Evolutionary conservation across 2,329 filamentous ascomycete genomes (phyloP).

Genomic region (Diaporthe vaccinii): DNA sequence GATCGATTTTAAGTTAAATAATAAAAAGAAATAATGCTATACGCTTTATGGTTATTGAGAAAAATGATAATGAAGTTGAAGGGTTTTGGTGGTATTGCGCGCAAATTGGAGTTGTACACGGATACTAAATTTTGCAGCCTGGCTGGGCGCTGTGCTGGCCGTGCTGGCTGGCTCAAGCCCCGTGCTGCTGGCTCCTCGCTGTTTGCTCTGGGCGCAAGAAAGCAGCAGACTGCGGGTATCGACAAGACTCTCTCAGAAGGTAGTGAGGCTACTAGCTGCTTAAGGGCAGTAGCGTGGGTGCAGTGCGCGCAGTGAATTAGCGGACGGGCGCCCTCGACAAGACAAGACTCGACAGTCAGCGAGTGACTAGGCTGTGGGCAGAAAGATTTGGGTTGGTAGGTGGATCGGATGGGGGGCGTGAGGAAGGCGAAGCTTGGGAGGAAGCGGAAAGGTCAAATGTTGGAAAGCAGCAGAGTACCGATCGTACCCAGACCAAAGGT

Average conservation of each 20-base stretch:
- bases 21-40: too few relatives aligned
- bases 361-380: neutral
- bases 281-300: slow-evolving; percentile 9
- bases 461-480: slow-evolving; percentile 29
- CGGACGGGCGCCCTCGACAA: slow-evolving; percentile 9
- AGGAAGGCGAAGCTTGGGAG: slow-evolving; percentile 24
- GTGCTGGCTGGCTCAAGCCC: slow-evolving; percentile 1
- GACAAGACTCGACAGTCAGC: slow-evolving; percentile 26
- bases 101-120: too few relatives aligned
- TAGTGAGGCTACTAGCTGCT: slow-evolving; percentile 4
- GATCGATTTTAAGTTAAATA: too few relatives aligned
- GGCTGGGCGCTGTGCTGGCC: slow-evolving; percentile 15
- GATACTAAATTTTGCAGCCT: too few relatives aligned
- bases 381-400: slow-evolving; percentile 30
- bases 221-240: neutral
- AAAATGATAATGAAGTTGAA: too few relatives aligned
- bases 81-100: too few relatives aligned
- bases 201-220: slow-evolving; percentile 2
- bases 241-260: neutral
- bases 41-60: too few relatives aligned
- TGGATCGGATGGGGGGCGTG: slow-evolving; percentile 26
- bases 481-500: slow-evolving; percentile 14
- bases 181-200: neutral
- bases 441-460: slow-evolving; percentile 39
- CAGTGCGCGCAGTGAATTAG: slow-evolving; percentile 15